Evolutionary conservation across 176 grass and related monocot species (phyloP).

Genomic region (Carex myosuroides): DNA sequence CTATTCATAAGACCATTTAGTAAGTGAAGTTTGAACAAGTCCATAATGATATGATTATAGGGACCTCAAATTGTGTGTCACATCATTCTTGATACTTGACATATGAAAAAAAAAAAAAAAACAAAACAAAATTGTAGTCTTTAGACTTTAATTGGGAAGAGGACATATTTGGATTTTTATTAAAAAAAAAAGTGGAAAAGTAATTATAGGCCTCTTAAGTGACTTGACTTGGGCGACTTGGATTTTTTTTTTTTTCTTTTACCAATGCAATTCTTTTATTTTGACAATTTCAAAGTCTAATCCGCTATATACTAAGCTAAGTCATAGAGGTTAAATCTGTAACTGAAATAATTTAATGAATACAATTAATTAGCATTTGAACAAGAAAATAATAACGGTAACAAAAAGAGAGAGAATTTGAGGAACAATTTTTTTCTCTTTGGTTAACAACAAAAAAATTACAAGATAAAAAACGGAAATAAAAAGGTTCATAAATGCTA

Average conservation of each 20-base stretch:
- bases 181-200: not conserved
- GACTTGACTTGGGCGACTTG: not conserved
- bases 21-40: not conserved
- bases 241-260: too few species aligned
- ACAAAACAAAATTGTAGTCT: not conserved
- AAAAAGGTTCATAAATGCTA: not conserved
- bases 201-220: not conserved
- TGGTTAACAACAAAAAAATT: not conserved
- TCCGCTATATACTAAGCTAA: not conserved
- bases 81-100: not conserved
- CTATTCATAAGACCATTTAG: not conserved
- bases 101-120: not conserved
- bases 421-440: not conserved
- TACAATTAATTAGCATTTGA: not conserved
- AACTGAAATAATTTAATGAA: not conserved
- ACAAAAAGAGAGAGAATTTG: not conserved
- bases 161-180: not conserved
- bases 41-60: not conserved
- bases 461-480: not conserved
- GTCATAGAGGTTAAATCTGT: not conserved
- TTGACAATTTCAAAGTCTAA: too few species aligned
- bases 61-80: not conserved
- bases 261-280: too few species aligned
- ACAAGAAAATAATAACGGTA: conserved; percentile 13
- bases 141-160: not conserved